Base-by-base conservation (phyloP, 192 early-diverging fungal species). In the Allomyces arbusculus region DNA sequence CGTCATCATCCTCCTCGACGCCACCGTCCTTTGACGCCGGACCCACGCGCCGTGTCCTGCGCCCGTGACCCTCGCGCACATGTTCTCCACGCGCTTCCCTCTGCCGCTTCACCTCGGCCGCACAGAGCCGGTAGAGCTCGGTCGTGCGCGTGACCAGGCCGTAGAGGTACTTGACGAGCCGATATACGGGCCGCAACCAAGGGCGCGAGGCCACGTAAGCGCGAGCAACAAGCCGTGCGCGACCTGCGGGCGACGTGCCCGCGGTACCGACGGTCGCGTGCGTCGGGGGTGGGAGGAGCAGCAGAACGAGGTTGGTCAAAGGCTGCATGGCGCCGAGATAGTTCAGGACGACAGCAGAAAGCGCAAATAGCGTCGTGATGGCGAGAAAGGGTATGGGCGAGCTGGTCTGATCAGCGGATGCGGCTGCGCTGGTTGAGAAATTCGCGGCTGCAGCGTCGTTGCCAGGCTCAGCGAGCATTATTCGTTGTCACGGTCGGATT, bases 51-150 rank as follows among this genome's bases (percentile, higher is more conserved):
- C 25, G 22, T 7, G 66, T 64, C 22, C 24, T 24, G 22, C 55
- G n/a, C 63, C 22, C 64, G 10, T 64, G 62, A 0, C 23, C 22
- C 22, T 25, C 28, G 7, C 23, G 23, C 22, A 65, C 22, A 10
- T 67, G 0, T 64, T 68, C 24, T 0, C 24, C 61, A 7, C 22
- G 55, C 22, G 66, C 55, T 22, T 71, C 67, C 3, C 44, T 23
- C 44, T 74, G 69, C 26, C 68, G 44, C 14, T 67, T 68, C 0
- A 73, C 73, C 8, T 65, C 44, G 12, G 61, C 69, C 3, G 66
- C 55, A 20, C 81, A 82, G 43, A 82, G 70, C 10, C 79, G 69
- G 1, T 76, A 87, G 66, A 88, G 69, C 61, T 86, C 86, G 0
- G 86, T 75, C n/a, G 83, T 83, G 28, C 74, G 70, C 61, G 80